Evolutionary conservation across 129 eudicot genomes (phyloP).

Genomic region (Calendula officinalis): DNA sequence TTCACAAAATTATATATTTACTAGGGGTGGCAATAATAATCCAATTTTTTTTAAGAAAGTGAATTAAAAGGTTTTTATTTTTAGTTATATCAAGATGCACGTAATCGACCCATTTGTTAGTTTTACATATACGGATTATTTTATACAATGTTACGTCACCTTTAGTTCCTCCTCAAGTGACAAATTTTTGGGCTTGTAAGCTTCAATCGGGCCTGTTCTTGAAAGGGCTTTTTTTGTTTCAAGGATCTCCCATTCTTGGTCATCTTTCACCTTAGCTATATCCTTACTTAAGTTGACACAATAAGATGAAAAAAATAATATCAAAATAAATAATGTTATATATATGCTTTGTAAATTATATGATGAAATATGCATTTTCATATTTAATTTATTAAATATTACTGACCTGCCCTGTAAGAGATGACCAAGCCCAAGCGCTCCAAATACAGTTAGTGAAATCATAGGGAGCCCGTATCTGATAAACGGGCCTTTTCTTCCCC

Average conservation of each 20-base stretch:
- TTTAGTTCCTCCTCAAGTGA: constrained; percentile 80
- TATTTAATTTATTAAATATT: not conserved
- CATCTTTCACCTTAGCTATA: constrained; percentile 92
- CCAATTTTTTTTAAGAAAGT: not conserved
- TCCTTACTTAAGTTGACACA: constrained; percentile 63
- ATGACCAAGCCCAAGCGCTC: constrained; percentile 90
- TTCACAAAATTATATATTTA: not conserved
- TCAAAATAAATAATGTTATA: no score
- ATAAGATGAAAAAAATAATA: constrained; percentile 1
- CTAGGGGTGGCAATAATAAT: not conserved
- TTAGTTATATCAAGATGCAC: not conserved
- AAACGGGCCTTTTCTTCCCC: constrained; percentile 87
- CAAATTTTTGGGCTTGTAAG: constrained; percentile 82
- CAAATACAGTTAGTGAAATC: constrained; percentile 87
- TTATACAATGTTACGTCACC: constrained; percentile 37
- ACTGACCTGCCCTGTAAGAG: constrained; percentile 86
- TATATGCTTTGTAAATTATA: not conserved
- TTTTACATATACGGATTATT: not conserved
- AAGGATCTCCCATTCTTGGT: constrained; percentile 89
- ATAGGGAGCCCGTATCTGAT: constrained; percentile 93
- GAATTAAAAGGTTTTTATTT: not conserved
- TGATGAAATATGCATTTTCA: not conserved
- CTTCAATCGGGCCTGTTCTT: constrained; percentile 77
- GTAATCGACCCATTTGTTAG: not conserved
- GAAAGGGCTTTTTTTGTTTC: constrained; percentile 81